These are phyloP conservation scores for Eucalyptus microcorys DNA, from an alignment of 345 rosid species.

Conservation along the genomic window DNA sequence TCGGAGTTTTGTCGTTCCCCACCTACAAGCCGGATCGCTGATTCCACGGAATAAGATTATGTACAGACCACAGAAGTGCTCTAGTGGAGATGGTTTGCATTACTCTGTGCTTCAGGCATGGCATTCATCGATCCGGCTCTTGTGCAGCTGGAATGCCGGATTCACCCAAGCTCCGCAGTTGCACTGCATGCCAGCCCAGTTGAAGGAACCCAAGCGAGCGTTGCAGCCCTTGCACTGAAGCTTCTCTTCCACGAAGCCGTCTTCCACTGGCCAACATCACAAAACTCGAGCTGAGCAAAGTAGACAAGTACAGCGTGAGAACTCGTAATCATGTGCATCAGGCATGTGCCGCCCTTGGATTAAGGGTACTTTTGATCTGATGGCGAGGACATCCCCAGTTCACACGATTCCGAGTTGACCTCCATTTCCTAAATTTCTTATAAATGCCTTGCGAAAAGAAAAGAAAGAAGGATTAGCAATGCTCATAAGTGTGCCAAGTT, in stretches of 20 bases:
- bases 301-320: background rate
- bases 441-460: background rate
- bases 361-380: background rate
- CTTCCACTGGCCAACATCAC: constrained; percentile 37
- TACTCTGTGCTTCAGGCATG: constrained; percentile 1
- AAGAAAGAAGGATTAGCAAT: background rate
- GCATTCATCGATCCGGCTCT: constrained; percentile 65
- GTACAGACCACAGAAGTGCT: background rate
- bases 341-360: background rate
- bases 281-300: background rate
- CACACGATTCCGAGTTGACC: background rate
- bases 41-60: background rate
- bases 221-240: constrained; percentile 74
- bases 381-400: background rate
- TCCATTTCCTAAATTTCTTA: background rate
- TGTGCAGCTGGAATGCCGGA: constrained; percentile 89
- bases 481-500: background rate
- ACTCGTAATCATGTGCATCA: background rate
- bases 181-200: constrained; percentile 98
- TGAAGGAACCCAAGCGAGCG: constrained; percentile 74
- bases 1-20: background rate
- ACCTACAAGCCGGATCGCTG: background rate
- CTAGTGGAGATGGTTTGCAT: background rate
- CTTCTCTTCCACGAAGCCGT: constrained; percentile 73
- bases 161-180: constrained; percentile 88